phyloP scores from a whole-genome alignment of 352 stramenopile species.

The Thalassiosira livingstoniorum region DNA sequence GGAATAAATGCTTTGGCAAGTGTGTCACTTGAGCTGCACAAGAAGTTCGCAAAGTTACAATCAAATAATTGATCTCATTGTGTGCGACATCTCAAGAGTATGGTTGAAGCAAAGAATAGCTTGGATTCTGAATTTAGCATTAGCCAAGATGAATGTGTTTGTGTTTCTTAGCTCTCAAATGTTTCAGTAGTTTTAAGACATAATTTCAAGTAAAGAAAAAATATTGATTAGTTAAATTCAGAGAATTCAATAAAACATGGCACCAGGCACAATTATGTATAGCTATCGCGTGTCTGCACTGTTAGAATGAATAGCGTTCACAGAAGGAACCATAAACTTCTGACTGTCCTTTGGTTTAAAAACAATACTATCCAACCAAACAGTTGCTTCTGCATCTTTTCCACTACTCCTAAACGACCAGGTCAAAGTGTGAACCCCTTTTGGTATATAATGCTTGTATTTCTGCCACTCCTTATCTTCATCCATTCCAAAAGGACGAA shows the following conservation, averaged over 20 bases:
- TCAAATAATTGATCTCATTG: too few species aligned
- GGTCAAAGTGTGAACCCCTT: not conserved
- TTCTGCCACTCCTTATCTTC: not conserved
- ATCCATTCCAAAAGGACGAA: not conserved
- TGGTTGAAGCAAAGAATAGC: too few species aligned
- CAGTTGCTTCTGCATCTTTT: not conserved
- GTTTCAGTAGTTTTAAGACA: too few species aligned
- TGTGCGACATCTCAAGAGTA: too few species aligned
- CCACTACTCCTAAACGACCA: not conserved
- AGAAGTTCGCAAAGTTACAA: too few species aligned
- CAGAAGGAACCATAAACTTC: not conserved
- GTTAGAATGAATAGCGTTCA: not conserved
- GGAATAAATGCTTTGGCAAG: too few species aligned
- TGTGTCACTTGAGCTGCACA: too few species aligned
- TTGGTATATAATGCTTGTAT: not conserved
- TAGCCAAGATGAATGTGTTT: too few species aligned
- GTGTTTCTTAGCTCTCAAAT: too few species aligned
- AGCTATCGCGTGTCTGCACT: not conserved
- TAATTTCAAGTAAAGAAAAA: not conserved
- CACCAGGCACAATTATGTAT: not conserved
- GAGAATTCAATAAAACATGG: not conserved
- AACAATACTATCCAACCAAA: not conserved
- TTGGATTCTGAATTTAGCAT: too few species aligned
- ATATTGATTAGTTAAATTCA: not conserved
- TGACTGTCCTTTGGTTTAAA: not conserved